These are phyloP conservation scores for Saccharomycopsis guyanensis DNA, from an alignment of 805 yeast species.

Conservation along the genomic window DNA sequence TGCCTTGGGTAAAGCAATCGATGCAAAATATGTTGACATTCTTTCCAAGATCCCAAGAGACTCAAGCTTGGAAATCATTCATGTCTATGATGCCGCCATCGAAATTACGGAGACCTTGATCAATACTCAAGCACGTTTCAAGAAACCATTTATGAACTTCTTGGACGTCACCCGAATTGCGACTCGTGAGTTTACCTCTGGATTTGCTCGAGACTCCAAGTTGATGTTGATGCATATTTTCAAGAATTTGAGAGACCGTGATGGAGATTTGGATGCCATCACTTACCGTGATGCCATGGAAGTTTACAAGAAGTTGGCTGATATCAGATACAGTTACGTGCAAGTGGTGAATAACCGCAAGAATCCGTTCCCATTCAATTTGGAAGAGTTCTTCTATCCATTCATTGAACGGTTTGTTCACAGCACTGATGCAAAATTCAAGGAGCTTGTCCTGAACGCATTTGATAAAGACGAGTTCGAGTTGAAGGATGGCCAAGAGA, in stretches of 20 bases:
- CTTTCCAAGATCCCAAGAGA: slow-evolving; percentile 52
- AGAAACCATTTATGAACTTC: slow-evolving; percentile 51
- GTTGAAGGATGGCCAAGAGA: slow-evolving; percentile 21
- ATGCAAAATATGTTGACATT: slow-evolving; percentile 35
- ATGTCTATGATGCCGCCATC: slow-evolving; percentile 52
- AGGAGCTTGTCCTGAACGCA: slow-evolving; percentile 44
- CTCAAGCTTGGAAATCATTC: slow-evolving; percentile 42
- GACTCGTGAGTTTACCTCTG: slow-evolving; percentile 41
- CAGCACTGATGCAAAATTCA: slow-evolving; percentile 38
- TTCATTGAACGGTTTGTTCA: slow-evolving; percentile 36
- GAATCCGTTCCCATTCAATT: slow-evolving; percentile 39
- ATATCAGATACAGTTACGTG: slow-evolving; percentile 42
- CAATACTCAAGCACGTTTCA: slow-evolving; percentile 50
- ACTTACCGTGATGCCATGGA: slow-evolving; percentile 51
- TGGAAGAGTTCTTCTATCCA: slow-evolving; percentile 50
- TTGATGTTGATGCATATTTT: slow-evolving; percentile 44
- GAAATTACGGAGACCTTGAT: slow-evolving; percentile 42
- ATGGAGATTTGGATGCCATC: slow-evolving; percentile 29
- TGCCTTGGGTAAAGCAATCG: slow-evolving; percentile 34
- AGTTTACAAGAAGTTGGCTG: slow-evolving; percentile 44
- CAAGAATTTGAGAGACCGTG: slow-evolving; percentile 28
- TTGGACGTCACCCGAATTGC: slow-evolving; percentile 44
- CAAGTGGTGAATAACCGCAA: slow-evolving; percentile 36
- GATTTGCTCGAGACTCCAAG: slow-evolving; percentile 46
- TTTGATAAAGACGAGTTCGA: slow-evolving; percentile 50